Conservation (phyloP, 73 alveolate genomes). For the Tetrahymena elliotti region DNA sequence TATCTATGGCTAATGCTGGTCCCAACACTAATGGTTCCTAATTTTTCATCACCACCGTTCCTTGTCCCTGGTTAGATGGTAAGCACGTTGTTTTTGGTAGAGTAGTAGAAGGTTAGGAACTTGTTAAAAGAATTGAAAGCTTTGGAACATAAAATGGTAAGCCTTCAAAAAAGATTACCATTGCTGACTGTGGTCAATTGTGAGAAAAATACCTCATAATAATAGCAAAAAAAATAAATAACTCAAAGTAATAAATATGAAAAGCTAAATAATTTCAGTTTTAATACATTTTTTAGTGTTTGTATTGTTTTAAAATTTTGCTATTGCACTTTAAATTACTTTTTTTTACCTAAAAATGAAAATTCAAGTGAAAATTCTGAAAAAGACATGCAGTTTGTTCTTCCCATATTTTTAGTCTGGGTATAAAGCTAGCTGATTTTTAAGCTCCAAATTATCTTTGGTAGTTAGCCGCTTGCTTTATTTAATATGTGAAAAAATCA, state of each 20-base stretch:
- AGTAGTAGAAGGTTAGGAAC: constrained; percentile 50
- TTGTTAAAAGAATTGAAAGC: constrained; percentile 58
- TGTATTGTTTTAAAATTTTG: no score
- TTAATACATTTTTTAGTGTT: no score
- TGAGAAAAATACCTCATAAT: neutral
- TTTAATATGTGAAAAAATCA: no score
- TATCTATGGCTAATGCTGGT: constrained; percentile 98
- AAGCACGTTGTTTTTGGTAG: constrained; percentile 92
- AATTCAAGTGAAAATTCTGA: no score
- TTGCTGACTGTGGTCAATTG: constrained; percentile 3
- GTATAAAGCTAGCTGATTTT: no score
- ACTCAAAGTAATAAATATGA: neutral
- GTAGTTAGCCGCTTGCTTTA: no score
- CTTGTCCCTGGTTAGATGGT: constrained; percentile 85
- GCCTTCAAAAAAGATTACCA: neutral
- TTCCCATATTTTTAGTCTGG: no score
- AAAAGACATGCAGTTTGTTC: no score
- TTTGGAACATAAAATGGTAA: constrained; percentile 38
- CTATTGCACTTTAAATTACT: no score
- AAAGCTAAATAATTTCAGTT: no score
- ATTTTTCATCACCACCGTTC: constrained; percentile 74
- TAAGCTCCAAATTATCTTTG: no score
- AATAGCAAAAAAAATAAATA: neutral
- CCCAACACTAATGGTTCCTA: constrained; percentile 94
- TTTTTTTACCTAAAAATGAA: no score